Evolutionary conservation across 495 filamentous ascomycete genomes (phyloP).

Genomic region (Talaromyces nanjingensis): DNA sequence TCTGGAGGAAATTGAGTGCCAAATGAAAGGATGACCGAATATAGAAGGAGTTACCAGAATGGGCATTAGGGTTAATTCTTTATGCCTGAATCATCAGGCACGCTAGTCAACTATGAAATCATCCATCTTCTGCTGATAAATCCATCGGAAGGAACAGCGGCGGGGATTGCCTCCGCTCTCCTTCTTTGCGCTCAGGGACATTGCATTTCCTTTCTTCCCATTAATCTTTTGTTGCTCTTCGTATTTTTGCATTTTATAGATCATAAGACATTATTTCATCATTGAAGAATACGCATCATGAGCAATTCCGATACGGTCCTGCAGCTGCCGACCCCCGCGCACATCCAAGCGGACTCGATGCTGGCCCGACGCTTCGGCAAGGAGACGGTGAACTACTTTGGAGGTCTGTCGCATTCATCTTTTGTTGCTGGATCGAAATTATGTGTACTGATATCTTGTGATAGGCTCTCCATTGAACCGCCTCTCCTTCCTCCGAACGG

Average conservation of each 20-base stretch:
- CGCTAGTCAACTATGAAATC: too few relatives aligned
- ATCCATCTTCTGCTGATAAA: background rate
- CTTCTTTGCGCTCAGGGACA: background rate
- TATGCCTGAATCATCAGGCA: too few relatives aligned
- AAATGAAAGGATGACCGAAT: background rate
- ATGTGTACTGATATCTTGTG: too few relatives aligned
- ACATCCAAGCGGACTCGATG: conserved; percentile 70
- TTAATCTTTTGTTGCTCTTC: too few relatives aligned
- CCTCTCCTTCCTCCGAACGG: conserved; percentile 77
- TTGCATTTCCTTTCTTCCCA: too few relatives aligned
- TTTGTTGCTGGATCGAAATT: background rate
- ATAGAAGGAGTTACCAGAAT: background rate
- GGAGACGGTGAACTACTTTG: conserved; percentile 94
- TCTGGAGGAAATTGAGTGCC: background rate
- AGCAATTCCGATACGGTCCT: conserved; percentile 10
- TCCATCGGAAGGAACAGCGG: background rate
- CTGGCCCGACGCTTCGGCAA: conserved; percentile 80
- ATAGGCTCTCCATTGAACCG: conserved; percentile 66
- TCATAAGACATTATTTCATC: too few relatives aligned
- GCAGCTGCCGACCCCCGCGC: conserved; percentile 48
- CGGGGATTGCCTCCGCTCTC: background rate
- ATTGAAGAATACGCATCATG: background rate
- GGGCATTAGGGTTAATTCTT: background rate
- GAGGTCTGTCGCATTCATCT: conserved; percentile 41
- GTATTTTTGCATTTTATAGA: background rate